Evolutionary conservation across 108 stramenopile species (phyloP).

Genomic region (Discostella stelligeroides): DNA sequence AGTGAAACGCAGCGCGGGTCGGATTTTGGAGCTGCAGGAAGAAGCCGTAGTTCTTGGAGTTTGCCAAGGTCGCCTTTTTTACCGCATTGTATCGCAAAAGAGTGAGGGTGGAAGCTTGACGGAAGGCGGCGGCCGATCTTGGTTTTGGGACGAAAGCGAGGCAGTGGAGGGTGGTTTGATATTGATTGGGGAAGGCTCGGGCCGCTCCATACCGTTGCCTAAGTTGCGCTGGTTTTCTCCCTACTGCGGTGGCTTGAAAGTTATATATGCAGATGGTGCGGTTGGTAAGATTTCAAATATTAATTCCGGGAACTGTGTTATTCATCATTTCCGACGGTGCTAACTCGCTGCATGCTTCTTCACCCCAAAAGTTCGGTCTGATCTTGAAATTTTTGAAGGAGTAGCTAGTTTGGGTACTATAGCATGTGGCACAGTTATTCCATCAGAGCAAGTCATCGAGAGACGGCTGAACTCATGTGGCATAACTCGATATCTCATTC

Average conservation of each 20-base stretch:
- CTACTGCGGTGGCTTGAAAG: constrained; percentile 66
- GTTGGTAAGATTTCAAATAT: constrained; percentile 49
- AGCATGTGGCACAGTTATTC: constrained; percentile 64
- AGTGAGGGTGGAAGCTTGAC: constrained; percentile 85
- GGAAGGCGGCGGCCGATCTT: constrained; percentile 84
- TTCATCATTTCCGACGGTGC: no score
- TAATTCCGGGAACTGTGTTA: no score
- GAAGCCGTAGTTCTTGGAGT: constrained; percentile 90
- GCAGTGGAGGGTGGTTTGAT: constrained; percentile 82
- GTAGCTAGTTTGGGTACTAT: constrained; percentile 75
- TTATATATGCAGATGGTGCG: constrained; percentile 77
- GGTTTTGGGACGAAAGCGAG: constrained; percentile 88
- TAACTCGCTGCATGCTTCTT: not conserved
- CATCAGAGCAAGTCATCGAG: constrained; percentile 67
- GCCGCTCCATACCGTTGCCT: constrained; percentile 57
- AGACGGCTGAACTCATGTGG: constrained; percentile 88
- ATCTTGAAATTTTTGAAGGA: constrained; percentile 83
- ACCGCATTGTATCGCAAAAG: constrained; percentile 85
- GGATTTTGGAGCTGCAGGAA: constrained; percentile 87
- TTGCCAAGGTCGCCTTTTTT: constrained; percentile 82
- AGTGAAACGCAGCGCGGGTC: constrained; percentile 78
- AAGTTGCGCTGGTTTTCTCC: constrained; percentile 62
- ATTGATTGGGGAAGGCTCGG: constrained; percentile 55
- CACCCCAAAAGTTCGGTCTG: constrained; percentile 60
- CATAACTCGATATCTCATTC: constrained; percentile 82